phyloP scores from a whole-genome alignment of 73 alveolate species.

The Blepharisma japonicum region DNA sequence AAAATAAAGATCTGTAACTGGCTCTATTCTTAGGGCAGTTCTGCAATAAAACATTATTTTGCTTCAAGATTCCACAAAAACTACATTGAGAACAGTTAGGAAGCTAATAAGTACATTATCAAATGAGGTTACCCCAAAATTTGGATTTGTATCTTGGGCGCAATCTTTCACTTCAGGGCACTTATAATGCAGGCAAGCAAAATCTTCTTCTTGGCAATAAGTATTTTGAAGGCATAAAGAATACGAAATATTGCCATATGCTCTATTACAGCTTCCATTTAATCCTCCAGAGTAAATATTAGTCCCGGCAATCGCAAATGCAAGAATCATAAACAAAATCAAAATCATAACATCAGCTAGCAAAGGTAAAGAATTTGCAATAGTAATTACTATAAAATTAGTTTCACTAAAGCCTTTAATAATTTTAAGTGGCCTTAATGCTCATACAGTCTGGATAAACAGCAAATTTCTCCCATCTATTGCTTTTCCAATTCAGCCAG shows the following conservation, averaged over 20 bases:
- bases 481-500: constrained; percentile 67
- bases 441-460: constrained; percentile 91
- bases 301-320: constrained; percentile 86
- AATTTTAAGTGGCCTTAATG: constrained; percentile 56
- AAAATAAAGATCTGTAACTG: constrained; percentile 50
- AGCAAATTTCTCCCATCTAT: constrained; percentile 46
- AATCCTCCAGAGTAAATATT: constrained; percentile 46
- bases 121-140: constrained; percentile 73
- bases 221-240: too few species aligned
- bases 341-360: constrained; percentile 74
- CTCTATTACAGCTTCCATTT: constrained; percentile 33
- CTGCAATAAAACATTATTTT: constrained; percentile 44
- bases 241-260: too few species aligned
- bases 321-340: constrained; percentile 78
- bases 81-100: constrained; percentile 53
- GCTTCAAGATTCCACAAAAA: constrained; percentile 82
- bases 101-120: constrained; percentile 70
- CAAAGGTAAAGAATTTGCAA: constrained; percentile 52
- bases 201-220: too few species aligned
- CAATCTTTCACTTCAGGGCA: too few species aligned
- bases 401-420: constrained; percentile 43
- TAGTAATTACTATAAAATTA: constrained; percentile 42
- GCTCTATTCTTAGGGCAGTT: constrained; percentile 51
- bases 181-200: too few species aligned
- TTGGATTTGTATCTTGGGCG: constrained; percentile 60